Conservation (phyloP, 257 asterid species). For the Solanum tarijense region DNA sequence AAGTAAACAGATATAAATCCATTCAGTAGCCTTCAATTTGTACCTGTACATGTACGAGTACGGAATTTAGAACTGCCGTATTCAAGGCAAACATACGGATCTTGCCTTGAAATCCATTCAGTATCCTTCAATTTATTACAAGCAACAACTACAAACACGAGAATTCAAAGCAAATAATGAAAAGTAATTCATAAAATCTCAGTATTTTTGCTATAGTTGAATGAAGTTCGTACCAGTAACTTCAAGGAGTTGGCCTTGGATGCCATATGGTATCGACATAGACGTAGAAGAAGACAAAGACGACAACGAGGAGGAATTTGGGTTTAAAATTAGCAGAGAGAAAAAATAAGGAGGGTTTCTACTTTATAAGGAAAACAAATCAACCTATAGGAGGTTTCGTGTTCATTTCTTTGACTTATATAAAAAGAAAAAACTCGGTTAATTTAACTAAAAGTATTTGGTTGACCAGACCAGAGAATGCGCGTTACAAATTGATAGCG, state of each 20-base stretch:
- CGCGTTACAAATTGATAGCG: neutral
- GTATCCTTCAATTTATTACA: slow-evolving; percentile 75
- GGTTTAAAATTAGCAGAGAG: neutral
- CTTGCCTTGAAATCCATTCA: slow-evolving; percentile 97
- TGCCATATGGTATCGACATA: slow-evolving; percentile 66
- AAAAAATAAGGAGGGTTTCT: neutral
- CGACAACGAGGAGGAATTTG: neutral
- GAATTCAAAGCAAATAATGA: neutral
- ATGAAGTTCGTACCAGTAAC: slow-evolving; percentile 52
- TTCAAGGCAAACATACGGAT: slow-evolving; percentile 85
- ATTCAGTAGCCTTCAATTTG: neutral
- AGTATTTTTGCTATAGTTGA: no score
- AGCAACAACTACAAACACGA: slow-evolving; percentile 49
- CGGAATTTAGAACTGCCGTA: slow-evolving; percentile 64
- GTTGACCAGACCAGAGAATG: neutral
- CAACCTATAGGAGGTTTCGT: neutral
- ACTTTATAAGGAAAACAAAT: neutral
- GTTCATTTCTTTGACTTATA: neutral
- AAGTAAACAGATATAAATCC: neutral
- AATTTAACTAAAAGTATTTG: neutral
- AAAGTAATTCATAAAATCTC: neutral
- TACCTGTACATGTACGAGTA: slow-evolving; percentile 90
- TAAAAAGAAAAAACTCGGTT: neutral
- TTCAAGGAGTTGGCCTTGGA: slow-evolving; percentile 90
- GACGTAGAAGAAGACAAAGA: neutral